Evolutionary conservation across 163 green algal species (phyloP).

Genomic region (Chlamydomonas reinhardtii): DNA sequence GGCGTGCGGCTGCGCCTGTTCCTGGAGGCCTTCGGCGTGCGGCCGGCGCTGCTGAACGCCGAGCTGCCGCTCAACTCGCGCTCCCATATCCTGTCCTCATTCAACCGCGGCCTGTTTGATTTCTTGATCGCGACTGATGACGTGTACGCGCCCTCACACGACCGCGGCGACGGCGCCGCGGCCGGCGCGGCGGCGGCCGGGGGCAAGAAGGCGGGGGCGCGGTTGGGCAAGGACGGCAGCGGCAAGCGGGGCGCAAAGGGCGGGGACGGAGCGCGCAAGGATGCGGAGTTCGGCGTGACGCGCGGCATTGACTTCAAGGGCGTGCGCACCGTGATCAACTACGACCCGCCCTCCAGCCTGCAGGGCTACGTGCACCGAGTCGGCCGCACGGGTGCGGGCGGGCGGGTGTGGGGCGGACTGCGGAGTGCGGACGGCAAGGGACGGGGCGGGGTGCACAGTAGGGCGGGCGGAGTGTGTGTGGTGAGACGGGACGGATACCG

Average conservation of each 20-base stretch:
- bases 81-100: constrained; percentile 85
- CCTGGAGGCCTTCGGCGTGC: constrained; percentile 94
- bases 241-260: not conserved
- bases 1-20: constrained; percentile 87
- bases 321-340: constrained; percentile 95
- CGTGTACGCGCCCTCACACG: constrained; percentile 61
- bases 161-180: not conserved
- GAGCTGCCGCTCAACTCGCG: constrained; percentile 94
- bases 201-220: not conserved
- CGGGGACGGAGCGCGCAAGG: constrained; percentile 48
- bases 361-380: constrained; percentile 89
- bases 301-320: constrained; percentile 98
- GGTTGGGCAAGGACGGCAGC: not conserved
- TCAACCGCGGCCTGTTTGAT: constrained; percentile 90
- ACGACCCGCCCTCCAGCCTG: constrained; percentile 79
- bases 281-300: constrained; percentile 96
- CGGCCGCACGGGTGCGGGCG: constrained; percentile 78
- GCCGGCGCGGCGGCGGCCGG: not conserved
- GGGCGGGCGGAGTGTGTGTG: not conserved
- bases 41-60: constrained; percentile 83
- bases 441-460: not conserved
- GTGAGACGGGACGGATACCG: no score
- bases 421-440: not conserved
- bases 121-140: constrained; percentile 94
- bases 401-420: not conserved